Base-by-base conservation (phyloP, 2,329 filamentous ascomycete species). In the Botrytis elliptica region DNA sequence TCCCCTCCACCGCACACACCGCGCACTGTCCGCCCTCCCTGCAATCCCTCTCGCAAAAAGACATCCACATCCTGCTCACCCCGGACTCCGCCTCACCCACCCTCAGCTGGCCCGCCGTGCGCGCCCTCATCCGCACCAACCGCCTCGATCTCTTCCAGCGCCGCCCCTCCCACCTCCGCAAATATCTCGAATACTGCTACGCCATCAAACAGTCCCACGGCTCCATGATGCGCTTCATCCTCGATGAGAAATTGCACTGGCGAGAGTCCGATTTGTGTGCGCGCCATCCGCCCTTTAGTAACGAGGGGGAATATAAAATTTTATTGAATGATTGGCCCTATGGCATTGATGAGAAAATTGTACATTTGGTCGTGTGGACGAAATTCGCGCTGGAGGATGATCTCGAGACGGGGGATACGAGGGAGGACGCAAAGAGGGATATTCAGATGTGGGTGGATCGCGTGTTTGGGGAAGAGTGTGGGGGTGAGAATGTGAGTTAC, bases 311-410 rank as follows among this genome's bases (percentile, higher is more conserved):
- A 79, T 84, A 91, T 78, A 94, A 90, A 82, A 90, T 97, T 66
- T 82, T 97, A 59, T 89, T 88, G 83, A 98, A 98, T 80, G 95
- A 98, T 85, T 98, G 94, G 93, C 95, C 95, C 0, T 98, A 98
- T 80, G 94, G 93, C 0, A 86, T 98, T 71, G 93, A 96, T 78
- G 80, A 85, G 65, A 86, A 88, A 70, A 95, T 97, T 76, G 88
- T 93, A 25, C 95, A 98, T 81, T 85, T 98, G 4, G 93, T 97
- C 8, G 90, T 97, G 20, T 98, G 95, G 95, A 96, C 93, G 66
- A 97, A 97, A 82, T 97, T 97, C 79, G 86, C 88, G 66, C 85
- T 98, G 38, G 86, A 90, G 71, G 92, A 94, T 73, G 91, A 96
- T 78, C 82, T 83, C 6, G 79, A 73, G 22, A 84, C 86, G 0